A percentile compares a stretch with the other conserved stretches of the same genome.
Evolutionary conservation across 257 asterid genomes (phyloP).

Genomic region (Leonotis leonurus): DNA sequence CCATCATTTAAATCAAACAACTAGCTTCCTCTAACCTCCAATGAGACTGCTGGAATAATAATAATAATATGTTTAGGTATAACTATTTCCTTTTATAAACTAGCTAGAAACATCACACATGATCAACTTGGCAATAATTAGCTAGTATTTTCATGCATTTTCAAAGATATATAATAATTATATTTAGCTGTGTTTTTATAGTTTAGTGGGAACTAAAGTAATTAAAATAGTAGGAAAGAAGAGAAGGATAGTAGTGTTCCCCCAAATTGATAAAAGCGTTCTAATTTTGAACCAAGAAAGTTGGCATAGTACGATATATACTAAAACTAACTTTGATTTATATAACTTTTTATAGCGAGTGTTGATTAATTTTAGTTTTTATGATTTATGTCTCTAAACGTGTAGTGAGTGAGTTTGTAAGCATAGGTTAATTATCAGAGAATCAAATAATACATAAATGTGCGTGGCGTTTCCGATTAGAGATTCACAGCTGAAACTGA

Average conservation of each 20-base stretch:
- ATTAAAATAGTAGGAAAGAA: no score
- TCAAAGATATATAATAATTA: no score
- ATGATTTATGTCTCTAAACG: no score
- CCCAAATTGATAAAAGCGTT: constrained; percentile 36
- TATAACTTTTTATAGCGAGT: no score
- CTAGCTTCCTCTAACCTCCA: neutral
- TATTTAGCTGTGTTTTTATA: no score
- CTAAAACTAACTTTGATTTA: no score
- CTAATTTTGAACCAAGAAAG: no score
- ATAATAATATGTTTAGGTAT: neutral
- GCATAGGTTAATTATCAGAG: constrained; percentile 18
- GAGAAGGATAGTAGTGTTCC: constrained; percentile 20
- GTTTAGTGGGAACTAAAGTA: no score
- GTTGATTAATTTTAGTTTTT: no score
- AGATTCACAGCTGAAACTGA: constrained; percentile 9
- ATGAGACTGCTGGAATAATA: no score
- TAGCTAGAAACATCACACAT: neutral
- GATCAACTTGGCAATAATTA: neutral
- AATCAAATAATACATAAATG: neutral
- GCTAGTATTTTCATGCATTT: no score
- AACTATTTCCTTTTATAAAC: neutral
- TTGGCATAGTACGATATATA: no score
- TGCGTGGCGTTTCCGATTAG: constrained; percentile 19
- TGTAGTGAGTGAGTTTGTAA: neutral
- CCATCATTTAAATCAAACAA: neutral